Base-by-base conservation (phyloP, 225 moss, liverwort and hornwort species). In the Ulota crispa region DNA sequence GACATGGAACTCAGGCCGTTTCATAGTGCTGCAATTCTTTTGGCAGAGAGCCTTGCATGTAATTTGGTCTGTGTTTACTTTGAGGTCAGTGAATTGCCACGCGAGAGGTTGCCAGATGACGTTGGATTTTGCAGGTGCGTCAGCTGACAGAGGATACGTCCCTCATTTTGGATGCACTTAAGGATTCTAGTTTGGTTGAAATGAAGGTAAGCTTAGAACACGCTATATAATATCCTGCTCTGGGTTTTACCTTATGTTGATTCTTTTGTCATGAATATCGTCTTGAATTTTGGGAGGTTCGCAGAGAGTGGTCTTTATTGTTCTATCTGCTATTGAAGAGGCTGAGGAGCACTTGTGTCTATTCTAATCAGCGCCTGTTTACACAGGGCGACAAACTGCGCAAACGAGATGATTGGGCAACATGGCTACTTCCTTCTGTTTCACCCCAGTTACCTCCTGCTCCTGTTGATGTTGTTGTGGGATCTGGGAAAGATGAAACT, bases 381-480 rank as follows among this genome's bases (percentile, higher is more conserved):
- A 13, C 83, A 68, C 93, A 99, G 98, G 98, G 89, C 54, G 94
- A 95, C 76, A 95, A 89, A 68, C 61, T 99, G 75, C 95, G 98
- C 62, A 99, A 94, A 83, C 92, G 93, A 12, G 91, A 99, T 72
- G 98, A 95, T 60, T 99, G 98, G 98, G 84, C 87, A 64, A 95
- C 87, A 65, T 99, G 98, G 98, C 86, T 99, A 28, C 89, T 99
- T 73, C 95, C 98, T 31, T 24, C 91, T 16, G 87, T 87, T 80
- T 77, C 87, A 37, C 75, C 78, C 7, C 89, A 83, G 70, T 87
- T 79, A 39, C 66, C 87, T 80, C 56, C 88, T 70, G 87, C 88
- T 70, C 64, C 86, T 79, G 77, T 80, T 57, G 82, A 43, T 63
- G 54, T 77, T 36, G 55, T 60, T 53, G 39, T 65, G 64, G 81